These are phyloP conservation scores for Mycena leptocephala DNA, from an alignment of 768 basidiomycete species.

Conservation along the genomic window DNA sequence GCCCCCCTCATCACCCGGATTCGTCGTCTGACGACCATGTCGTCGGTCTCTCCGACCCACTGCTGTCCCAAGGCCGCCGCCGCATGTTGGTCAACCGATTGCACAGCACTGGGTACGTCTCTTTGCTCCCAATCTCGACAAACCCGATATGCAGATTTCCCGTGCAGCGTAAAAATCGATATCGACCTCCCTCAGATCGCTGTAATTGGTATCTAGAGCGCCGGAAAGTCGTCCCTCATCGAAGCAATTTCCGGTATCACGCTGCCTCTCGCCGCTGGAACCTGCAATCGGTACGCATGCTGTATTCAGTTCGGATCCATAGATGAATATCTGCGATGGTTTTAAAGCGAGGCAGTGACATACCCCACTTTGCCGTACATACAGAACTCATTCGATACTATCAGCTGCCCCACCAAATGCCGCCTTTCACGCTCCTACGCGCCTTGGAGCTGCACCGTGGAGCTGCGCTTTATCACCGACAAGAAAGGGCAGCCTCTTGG, in stretches of 20 bases:
- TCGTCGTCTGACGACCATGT: no score
- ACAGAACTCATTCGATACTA: not conserved
- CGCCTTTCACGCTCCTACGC: conserved; percentile 59
- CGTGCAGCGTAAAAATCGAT: conserved; percentile 75
- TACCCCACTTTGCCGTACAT: not conserved
- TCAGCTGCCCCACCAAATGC: conserved; percentile 74
- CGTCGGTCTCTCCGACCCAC: conserved; percentile 70
- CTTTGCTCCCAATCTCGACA: not conserved
- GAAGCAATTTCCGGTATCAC: conserved; percentile 84
- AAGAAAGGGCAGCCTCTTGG: conserved; percentile 54
- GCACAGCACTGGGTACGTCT: conserved; percentile 72
- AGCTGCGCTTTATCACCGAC: conserved; percentile 63
- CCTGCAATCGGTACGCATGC: conserved; percentile 84
- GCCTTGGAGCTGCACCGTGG: conserved; percentile 68
- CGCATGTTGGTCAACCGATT: conserved; percentile 73
- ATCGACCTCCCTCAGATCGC: conserved; percentile 84
- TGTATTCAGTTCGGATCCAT: no score
- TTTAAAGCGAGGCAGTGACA: no score
- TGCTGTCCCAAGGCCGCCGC: conserved; percentile 58
- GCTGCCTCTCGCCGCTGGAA: conserved; percentile 69
- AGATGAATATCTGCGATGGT: no score
- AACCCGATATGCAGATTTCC: no score
- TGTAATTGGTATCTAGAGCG: conserved; percentile 82
- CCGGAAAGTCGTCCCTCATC: conserved; percentile 85
- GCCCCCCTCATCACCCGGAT: no score